Base-by-base conservation (phyloP, 106 monocot species). In the Iris macrosiphon region DNA sequence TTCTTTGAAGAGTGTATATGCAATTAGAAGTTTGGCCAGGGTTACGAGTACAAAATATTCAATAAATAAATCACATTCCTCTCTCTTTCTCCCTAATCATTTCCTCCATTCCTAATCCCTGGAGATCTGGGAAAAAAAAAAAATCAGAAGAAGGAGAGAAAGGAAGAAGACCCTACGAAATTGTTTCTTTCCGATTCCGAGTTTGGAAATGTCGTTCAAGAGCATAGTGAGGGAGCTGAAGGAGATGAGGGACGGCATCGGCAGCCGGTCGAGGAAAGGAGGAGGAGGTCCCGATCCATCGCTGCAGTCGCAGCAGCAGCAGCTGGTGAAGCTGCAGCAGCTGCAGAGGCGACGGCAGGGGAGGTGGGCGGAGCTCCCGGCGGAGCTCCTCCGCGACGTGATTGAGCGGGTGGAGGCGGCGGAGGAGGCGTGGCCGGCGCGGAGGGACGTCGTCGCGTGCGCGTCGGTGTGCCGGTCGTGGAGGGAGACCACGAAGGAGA, bases 401-500 rank as follows among this genome's bases (percentile, higher is more conserved):
- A 58, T 58, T 2, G 14, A 1, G 38, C 38, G 57, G 22, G 35
- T 58, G 34, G 57, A 58, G 57, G 39, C 10, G 20, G 19, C 15
- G 3, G 57, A 58, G 40, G 4, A 3, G 39, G 8, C 57, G 35
- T 58, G 57, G 57, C 57, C 57, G 2, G 57, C 31, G 7, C 31
- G 57, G 40, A 38, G 23, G 40, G 19, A 40, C 17, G 57, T 58
- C 38, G 21, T 58, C 20, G 8, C 38, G 10, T 58, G 57, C 39
- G 57, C 57, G 19, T 12, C 57, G 7, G 57, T 58, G 15, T 58
- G 57, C 57, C 4, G 22, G 22, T 58, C 57, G 40, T 58, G 57
- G 57, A 17, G 57, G 18, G 35, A 9, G 9, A 21, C 22, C 6
- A 40, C 39, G 39, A 39, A 23, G n/a, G 57, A 58, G 57, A 20